These are phyloP conservation scores for Lolium rigidum DNA, from an alignment of 176 grass and related monocot species.

Conservation along the genomic window DNA sequence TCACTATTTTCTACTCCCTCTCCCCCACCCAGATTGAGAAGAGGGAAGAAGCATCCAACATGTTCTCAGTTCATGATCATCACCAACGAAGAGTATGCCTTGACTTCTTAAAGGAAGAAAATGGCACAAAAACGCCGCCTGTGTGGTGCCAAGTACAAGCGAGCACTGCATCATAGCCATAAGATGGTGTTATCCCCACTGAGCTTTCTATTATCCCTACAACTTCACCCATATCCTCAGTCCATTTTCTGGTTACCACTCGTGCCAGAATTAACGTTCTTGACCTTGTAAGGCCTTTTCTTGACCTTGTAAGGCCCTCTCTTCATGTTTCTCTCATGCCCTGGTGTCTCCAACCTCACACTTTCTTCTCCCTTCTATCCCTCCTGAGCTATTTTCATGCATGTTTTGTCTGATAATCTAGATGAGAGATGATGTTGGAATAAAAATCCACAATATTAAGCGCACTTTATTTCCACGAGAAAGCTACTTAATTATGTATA, in stretches of 20 bases:
- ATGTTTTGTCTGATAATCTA: neutral
- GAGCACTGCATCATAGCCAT: neutral
- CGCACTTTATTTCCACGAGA: neutral
- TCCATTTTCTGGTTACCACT: neutral
- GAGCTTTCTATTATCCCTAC: slow-evolving; percentile 48
- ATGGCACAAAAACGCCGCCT: neutral
- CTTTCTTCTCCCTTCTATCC: slow-evolving; percentile 48
- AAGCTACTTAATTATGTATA: neutral
- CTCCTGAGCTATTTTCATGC: slow-evolving; percentile 54
- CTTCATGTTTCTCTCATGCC: neutral
- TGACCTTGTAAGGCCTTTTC: slow-evolving; percentile 86
- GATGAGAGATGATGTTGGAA: neutral
- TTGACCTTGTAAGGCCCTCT: slow-evolving; percentile 79
- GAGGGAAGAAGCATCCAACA: neutral
- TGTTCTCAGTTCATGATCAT: neutral
- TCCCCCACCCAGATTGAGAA: slow-evolving; percentile 10
- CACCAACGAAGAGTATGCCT: neutral
- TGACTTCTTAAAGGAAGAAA: neutral
- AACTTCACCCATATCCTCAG: no score
- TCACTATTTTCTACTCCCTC: neutral
- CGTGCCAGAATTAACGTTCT: slow-evolving; percentile 37
- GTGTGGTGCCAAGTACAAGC: neutral
- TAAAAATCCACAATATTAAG: neutral
- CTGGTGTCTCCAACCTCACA: neutral
- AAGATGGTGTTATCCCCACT: slow-evolving; percentile 38